Conservation (phyloP, 352 stramenopile genomes). For the Phytopythium helicoides region DNA sequence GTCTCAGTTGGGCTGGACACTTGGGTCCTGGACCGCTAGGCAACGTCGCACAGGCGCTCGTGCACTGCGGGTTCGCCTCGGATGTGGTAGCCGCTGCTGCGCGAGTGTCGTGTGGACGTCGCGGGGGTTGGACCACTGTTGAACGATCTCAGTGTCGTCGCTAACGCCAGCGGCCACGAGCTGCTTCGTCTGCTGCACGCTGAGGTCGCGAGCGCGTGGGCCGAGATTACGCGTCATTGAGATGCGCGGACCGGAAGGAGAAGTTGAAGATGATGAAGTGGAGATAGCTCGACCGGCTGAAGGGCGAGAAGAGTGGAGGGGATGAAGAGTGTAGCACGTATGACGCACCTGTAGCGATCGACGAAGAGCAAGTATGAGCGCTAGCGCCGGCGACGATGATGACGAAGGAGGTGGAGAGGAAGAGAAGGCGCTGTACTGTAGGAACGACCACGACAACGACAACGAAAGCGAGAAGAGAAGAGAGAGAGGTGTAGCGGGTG, state of each 20-base stretch:
- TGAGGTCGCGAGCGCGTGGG: constrained; percentile 12
- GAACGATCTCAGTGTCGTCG: constrained; percentile 10
- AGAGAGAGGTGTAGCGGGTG: not conserved
- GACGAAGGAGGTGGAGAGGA: not conserved
- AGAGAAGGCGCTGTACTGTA: constrained; percentile 2
- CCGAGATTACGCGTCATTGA: not conserved
- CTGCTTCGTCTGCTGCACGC: constrained; percentile 11
- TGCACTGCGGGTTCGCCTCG: constrained; percentile 12
- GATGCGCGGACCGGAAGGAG: not conserved
- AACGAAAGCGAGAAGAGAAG: no score
- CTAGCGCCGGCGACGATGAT: not conserved
- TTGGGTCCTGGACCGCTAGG: not conserved
- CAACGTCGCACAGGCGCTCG: constrained; percentile 7
- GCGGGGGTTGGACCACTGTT: constrained; percentile 9
- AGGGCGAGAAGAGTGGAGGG: not conserved
- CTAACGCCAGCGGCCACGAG: not conserved
- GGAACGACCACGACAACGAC: no score
- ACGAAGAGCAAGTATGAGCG: constrained; percentile 1
- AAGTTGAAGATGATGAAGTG: not conserved
- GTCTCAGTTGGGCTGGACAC: constrained; percentile 9
- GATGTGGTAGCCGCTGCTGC: constrained; percentile 18
- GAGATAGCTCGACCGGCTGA: not conserved
- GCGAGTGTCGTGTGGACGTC: constrained; percentile 11
- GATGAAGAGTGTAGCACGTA: not conserved
- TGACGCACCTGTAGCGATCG: not conserved